Conservation (phyloP, 2,329 filamentous ascomycete species). For the Pseudogymnoascus sp. region DNA sequence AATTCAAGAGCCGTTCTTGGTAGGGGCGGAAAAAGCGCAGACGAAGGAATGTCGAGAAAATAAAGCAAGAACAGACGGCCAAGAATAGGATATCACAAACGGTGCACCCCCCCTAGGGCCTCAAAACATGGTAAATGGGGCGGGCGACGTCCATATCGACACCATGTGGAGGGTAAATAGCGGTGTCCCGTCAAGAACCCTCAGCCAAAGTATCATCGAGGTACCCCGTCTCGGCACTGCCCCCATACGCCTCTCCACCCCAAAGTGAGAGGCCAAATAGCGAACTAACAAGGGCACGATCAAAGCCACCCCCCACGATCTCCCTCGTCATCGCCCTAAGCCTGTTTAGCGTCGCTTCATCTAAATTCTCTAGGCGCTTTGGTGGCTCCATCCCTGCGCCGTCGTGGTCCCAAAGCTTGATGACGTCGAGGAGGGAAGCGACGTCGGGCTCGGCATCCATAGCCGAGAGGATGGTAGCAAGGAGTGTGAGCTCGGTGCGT, state of each 20-base stretch:
- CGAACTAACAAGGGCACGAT: neutral
- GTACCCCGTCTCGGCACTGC: neutral
- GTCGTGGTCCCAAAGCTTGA: neutral
- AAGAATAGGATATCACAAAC: neutral
- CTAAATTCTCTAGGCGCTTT: neutral
- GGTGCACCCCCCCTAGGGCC: neutral
- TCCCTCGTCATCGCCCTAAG: neutral
- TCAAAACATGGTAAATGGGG: neutral
- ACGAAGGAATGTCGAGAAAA: constrained; percentile 1
- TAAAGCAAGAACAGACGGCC: neutral
- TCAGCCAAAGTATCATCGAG: neutral
- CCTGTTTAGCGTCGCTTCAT: neutral
- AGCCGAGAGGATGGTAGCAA: neutral
- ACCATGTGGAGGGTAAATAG: neutral
- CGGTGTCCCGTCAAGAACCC: neutral
- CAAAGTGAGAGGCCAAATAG: neutral
- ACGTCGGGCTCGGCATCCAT: neutral
- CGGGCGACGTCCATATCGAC: neutral
- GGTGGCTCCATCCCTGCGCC: neutral
- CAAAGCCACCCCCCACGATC: neutral
- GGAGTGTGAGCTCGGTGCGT: neutral
- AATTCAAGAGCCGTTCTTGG: neutral
- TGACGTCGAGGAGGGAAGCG: neutral
- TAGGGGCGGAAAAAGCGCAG: neutral
- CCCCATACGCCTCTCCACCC: neutral